Evolutionary conservation across 768 basidiomycete genomes (phyloP), one percentile per base, ranked within the genome.

Genomic region (Mycena crocata): DNA sequence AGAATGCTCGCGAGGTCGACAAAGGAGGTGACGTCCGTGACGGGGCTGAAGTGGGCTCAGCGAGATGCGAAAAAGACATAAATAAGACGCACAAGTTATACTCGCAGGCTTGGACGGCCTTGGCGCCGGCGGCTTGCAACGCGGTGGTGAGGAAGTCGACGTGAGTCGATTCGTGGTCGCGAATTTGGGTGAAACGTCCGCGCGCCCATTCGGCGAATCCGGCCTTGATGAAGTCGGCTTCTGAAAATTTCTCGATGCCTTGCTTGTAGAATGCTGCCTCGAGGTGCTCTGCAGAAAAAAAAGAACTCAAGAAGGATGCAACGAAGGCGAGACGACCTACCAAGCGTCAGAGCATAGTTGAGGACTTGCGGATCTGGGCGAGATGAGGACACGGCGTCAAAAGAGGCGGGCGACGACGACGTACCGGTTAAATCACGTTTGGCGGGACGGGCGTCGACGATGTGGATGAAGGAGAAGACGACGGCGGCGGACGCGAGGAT

Each of bases 111-210:
- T 77, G 66, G 55, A 77, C 76, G 34, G 81, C 80, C 21, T 64
- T 62, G 37, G 65, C 68, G 15, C 82, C 82, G 13, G 67, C 67
- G 4, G 58, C 59, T 21, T 46, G 24, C 30, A 84, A 76, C 13
- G 76, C 81, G 26, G 70, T 71, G 24, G 73, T 68, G 52, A 84
- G 79, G 67, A 81, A 76, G 1, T 65, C 63, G 60, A 82, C 81
- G 63, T 93, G 91, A 9, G 77, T 76, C 32, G 72, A 54, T 71
- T 91, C 89, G 73, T 91, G 89, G 34, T 79, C 75, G n/a, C 76
- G 75, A 60, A 92, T 87, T 73, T 91, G 83, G 26, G 75, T 69
- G 69, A 88, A 83, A 13, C 87, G 83, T 3, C 78, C 82, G 55
- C 85, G 81, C 46, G 86, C 85, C 80, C 82, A 86, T 51, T 78